Conservation (phyloP, 2,329 filamentous ascomycete genomes). For the Fusarium dimerum region DNA sequence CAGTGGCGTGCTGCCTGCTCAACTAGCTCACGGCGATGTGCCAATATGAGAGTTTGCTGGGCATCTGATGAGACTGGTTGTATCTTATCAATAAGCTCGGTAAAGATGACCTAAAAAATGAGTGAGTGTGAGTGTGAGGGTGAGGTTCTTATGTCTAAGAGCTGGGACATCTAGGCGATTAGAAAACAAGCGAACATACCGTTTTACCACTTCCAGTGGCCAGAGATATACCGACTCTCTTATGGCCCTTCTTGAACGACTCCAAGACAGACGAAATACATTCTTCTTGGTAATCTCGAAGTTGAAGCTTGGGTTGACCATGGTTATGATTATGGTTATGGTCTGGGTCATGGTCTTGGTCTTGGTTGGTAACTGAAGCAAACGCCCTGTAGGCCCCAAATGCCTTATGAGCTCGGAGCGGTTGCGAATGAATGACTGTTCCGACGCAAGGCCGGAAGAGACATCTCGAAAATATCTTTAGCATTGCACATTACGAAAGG, state of each 20-base stretch:
- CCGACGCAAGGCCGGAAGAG: slow-evolving; percentile 21
- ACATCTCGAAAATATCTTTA: slow-evolving; percentile 33
- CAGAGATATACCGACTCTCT: slow-evolving; percentile 79
- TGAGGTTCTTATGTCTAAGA: no score
- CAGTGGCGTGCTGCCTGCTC: slow-evolving; percentile 93
- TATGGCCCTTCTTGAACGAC: slow-evolving; percentile 70
- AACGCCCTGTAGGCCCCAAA: slow-evolving; percentile 25
- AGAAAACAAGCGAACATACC: slow-evolving; percentile 45
- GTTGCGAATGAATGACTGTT: slow-evolving; percentile 8
- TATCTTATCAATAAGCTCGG: slow-evolving; percentile 84
- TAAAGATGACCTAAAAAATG: slow-evolving; percentile 78
- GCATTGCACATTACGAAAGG: slow-evolving; percentile 40
- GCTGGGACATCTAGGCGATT: no score
- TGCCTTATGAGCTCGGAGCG: slow-evolving; percentile 15
- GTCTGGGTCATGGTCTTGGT: no score
- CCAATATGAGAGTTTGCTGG: slow-evolving; percentile 84
- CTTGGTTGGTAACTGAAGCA: slow-evolving; percentile 21
- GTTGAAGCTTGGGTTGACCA: slow-evolving; percentile 46
- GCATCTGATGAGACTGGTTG: slow-evolving; percentile 48
- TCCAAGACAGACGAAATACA: slow-evolving; percentile 80
- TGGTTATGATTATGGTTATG: no score
- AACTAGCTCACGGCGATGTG: slow-evolving; percentile 89
- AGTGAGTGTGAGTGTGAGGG: slow-evolving; percentile 8
- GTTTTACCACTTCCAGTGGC: slow-evolving; percentile 91
- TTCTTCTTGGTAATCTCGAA: slow-evolving; percentile 88